These are phyloP conservation scores for Kernera saxatilis DNA, from an alignment of 345 rosid genomes.

Conservation along the genomic window DNA sequence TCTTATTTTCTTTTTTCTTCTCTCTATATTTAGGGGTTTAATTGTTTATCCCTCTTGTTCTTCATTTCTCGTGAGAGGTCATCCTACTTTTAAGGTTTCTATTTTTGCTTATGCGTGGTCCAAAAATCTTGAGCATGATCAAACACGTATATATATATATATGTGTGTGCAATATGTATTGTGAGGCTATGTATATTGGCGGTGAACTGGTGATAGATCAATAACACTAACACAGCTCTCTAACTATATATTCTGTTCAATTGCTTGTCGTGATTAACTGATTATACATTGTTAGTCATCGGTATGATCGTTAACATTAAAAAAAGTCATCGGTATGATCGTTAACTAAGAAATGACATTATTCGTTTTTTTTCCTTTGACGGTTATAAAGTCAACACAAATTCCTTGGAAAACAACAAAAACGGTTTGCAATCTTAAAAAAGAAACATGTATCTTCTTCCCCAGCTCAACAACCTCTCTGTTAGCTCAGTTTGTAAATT, in stretches of 20 bases:
- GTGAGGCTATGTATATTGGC: no score
- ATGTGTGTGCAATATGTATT: no score
- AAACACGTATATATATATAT: neutral
- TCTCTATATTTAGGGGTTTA: slow-evolving; percentile 16
- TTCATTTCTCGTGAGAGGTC: slow-evolving; percentile 10
- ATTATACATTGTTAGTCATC: no score
- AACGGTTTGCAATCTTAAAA: slow-evolving; percentile 10
- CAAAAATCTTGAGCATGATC: neutral
- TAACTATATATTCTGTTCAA: no score
- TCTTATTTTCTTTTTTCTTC: neutral
- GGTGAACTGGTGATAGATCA: no score
- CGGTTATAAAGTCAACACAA: slow-evolving; percentile 1
- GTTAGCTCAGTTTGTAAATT: neutral
- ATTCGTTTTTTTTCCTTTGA: neutral
- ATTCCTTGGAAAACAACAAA: neutral
- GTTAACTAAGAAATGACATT: neutral
- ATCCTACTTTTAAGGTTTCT: slow-evolving; percentile 25
- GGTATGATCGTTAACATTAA: no score
- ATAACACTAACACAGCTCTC: no score
- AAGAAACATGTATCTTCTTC: neutral
- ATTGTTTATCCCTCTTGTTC: neutral
- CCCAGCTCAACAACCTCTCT: slow-evolving; percentile 1
- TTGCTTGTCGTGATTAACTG: no score
- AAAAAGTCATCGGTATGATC: no score
- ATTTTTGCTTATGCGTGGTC: slow-evolving; percentile 3